Evolutionary conservation across 1,284 basidiomycete genomes (phyloP).

Genomic region (Trametes hirsuta): DNA sequence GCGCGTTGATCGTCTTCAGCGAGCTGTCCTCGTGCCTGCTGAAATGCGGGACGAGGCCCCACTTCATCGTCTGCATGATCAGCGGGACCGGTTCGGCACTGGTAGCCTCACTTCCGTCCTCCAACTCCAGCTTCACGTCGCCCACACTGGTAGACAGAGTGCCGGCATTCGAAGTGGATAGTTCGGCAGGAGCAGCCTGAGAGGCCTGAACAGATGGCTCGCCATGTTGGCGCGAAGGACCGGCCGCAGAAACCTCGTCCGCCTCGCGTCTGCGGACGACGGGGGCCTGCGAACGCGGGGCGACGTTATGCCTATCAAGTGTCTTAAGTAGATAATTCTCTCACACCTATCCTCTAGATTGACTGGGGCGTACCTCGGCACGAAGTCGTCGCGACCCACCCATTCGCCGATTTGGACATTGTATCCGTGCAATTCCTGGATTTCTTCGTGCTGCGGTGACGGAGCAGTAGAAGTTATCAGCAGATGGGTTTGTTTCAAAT

Average conservation of each 20-base stretch:
- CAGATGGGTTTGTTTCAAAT: not conserved
- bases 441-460: constrained; percentile 39
- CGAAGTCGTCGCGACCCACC: constrained; percentile 62
- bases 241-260: not conserved
- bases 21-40: constrained; percentile 73
- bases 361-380: constrained; percentile 39
- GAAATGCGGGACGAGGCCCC: constrained; percentile 91
- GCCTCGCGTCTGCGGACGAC: constrained; percentile 52
- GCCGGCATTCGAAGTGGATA: not conserved
- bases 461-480: not conserved
- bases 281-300: constrained; percentile 69
- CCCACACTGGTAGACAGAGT: not conserved
- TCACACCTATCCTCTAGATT: constrained; percentile 28
- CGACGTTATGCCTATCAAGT: constrained; percentile 60
- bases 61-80: constrained; percentile 79
- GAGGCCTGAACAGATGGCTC: not conserved
- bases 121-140: not conserved
- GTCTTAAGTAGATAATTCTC: constrained; percentile 4
- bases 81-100: constrained; percentile 20
- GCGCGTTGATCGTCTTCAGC: constrained; percentile 88
- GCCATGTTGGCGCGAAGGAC: constrained; percentile 22
- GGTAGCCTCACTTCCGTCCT: not conserved
- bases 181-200: not conserved
- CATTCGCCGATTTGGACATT: constrained; percentile 57
- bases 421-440: constrained; percentile 47